A percentile compares a stretch with the other conserved stretches of the same genome.
Evolutionary conservation across 1,139 yeast genomes (phyloP).

Genomic region (Kodamaea fungicola): DNA sequence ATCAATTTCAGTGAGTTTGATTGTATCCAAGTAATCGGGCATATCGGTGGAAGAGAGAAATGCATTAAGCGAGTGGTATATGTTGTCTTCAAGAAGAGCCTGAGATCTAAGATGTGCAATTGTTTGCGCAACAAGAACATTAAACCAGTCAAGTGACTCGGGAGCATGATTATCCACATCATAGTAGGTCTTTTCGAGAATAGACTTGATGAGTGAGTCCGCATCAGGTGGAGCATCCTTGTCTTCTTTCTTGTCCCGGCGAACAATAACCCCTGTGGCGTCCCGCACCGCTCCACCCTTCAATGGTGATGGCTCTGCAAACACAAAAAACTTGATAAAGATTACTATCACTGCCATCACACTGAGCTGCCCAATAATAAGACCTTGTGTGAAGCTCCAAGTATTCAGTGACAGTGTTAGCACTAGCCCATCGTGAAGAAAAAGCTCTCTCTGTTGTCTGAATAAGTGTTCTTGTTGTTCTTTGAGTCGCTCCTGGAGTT

Average conservation of each 20-base stretch:
- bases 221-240: neutral
- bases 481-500: slow-evolving; percentile 29
- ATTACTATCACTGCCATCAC: slow-evolving; percentile 72
- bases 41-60: slow-evolving; percentile 48
- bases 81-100: slow-evolving; percentile 79
- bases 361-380: slow-evolving; percentile 79
- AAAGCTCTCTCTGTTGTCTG: slow-evolving; percentile 27
- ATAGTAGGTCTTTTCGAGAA: slow-evolving; percentile 87
- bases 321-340: slow-evolving; percentile 83
- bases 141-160: slow-evolving; percentile 95
- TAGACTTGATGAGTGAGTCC: slow-evolving; percentile 25
- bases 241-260: slow-evolving; percentile 22
- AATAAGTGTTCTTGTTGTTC: slow-evolving; percentile 32
- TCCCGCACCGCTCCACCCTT: slow-evolving; percentile 25
- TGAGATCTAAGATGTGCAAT: slow-evolving; percentile 83
- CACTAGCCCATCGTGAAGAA: slow-evolving; percentile 14
- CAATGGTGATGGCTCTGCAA: slow-evolving; percentile 60
- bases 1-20: slow-evolving; percentile 81
- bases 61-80: slow-evolving; percentile 69
- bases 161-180: slow-evolving; percentile 84
- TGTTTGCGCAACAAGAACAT: slow-evolving; percentile 88
- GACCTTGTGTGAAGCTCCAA: slow-evolving; percentile 76
- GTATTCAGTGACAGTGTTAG: slow-evolving; percentile 14
- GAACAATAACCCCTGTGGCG: slow-evolving; percentile 34
- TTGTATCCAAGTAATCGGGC: slow-evolving; percentile 79